A percentile compares a stretch with the other conserved stretches of the same genome.
phyloP scores from a whole-genome alignment of 352 stramenopile species.

The Globisporangium cylindrosporum region DNA sequence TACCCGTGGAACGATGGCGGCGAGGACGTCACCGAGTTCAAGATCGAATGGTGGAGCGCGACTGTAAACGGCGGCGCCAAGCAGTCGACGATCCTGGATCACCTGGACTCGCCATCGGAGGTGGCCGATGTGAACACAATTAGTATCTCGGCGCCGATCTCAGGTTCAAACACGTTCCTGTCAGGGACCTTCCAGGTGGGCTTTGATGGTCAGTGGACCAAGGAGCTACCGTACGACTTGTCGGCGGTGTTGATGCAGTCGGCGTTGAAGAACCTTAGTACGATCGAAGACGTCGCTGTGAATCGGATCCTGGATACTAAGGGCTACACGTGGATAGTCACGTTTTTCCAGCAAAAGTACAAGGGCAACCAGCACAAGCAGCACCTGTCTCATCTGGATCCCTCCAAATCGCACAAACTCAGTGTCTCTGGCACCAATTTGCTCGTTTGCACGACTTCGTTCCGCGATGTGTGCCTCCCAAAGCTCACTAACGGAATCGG shows the following conservation, averaged over 20 bases:
- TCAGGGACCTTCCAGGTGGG: conserved; percentile 86
- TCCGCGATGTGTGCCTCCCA: conserved; percentile 37
- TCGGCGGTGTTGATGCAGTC: conserved; percentile 80
- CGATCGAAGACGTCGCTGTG: conserved; percentile 55
- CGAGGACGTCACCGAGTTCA: conserved; percentile 71
- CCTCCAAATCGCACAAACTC: conserved; percentile 49
- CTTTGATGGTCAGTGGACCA: conserved; percentile 86
- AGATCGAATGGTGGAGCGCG: conserved; percentile 66
- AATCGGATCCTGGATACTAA: conserved; percentile 56
- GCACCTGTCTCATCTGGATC: conserved; percentile 40
- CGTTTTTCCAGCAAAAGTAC: conserved; percentile 55
- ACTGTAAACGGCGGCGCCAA: conserved; percentile 38
- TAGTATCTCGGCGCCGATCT: conserved; percentile 59
- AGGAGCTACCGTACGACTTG: conserved; percentile 83
- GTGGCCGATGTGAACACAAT: conserved; percentile 63
- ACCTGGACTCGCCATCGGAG: conserved; percentile 30
- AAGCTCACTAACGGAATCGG: conserved; percentile 42
- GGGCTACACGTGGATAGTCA: conserved; percentile 79
- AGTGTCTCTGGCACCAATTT: conserved; percentile 47
- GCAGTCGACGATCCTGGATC: conserved; percentile 51
- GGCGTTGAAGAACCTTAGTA: conserved; percentile 46
- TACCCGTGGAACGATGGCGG: conserved; percentile 65
- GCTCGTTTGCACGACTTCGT: conserved; percentile 50
- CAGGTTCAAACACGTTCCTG: conserved; percentile 41
- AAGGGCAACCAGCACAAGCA: conserved; percentile 56